Evolutionary conservation across 345 rosid genomes (phyloP).

Genomic region (Streptanthus diversifolius): DNA sequence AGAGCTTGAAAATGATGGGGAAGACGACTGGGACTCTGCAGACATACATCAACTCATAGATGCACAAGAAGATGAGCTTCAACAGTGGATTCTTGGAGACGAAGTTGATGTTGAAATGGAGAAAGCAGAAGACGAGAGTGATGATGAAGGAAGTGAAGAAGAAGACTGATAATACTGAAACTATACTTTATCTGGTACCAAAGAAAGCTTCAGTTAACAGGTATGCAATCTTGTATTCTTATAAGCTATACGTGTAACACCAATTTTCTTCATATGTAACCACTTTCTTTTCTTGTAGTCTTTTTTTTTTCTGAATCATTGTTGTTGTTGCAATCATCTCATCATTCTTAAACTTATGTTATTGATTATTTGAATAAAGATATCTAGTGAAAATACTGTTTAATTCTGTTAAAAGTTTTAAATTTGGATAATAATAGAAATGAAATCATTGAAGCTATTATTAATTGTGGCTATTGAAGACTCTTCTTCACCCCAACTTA

Average conservation of each 20-base stretch:
- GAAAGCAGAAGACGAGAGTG: constrained; percentile 39
- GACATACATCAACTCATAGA: constrained; percentile 28
- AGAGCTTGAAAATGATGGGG: constrained; percentile 66
- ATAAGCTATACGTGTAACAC: neutral
- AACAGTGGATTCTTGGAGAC: constrained; percentile 32
- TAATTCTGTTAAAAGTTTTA: neutral
- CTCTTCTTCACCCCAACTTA: neutral
- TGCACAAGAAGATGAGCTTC: constrained; percentile 43
- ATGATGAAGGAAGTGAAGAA: constrained; percentile 25
- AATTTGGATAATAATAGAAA: neutral
- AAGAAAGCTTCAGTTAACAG: neutral
- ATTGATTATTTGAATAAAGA: constrained; percentile 9
- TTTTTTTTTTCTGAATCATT: neutral
- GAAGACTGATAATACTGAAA: constrained; percentile 8
- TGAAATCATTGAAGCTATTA: neutral
- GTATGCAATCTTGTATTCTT: neutral
- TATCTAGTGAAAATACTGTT: neutral
- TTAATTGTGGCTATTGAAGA: neutral
- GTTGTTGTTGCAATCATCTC: neutral
- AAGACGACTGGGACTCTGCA: constrained; percentile 49
- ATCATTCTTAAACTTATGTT: neutral
- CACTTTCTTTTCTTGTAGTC: neutral
- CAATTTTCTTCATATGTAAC: neutral
- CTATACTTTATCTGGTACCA: neutral
- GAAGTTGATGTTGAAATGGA: constrained; percentile 35